Evolutionary conservation across 345 rosid species (phyloP), one percentile per base, ranked within the genome.

Genomic region (Salix purpurea): DNA sequence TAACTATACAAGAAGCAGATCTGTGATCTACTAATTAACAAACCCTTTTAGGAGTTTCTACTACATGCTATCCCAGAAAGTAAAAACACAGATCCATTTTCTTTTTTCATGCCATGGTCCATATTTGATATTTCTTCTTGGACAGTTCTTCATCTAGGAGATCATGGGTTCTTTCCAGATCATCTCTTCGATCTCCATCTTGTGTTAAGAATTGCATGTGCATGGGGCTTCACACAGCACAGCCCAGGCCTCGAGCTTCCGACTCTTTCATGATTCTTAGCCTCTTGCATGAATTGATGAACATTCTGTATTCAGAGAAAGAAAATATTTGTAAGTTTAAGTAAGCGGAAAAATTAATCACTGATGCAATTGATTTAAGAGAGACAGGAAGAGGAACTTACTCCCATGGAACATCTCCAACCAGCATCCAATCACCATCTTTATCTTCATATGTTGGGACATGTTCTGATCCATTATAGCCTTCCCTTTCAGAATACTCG

Each of bases 241-340:
- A 85, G 6, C 85, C 84, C 72, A 87, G 70, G 32, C 90, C 90
- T 80, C 78, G 42, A 48, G 86, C 90, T 26, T 89, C 92, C 16
- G 92, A 83, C 70, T 87, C 89, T 80, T 83, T 87, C 90, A 86
- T 84, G 84, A 89, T 82, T 76, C 92, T 82, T 13, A 89, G 79
- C 79, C 85, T 89, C 73, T 86, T 89, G 84, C 92, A 89, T 61
- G 89, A 86, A 48, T 83, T 80, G 76, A 83, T 80, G 73, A 87
- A 89, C 90, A 87, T 89, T 10, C 78, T 80, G 76, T 65, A 61
- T 14, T 42, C 14, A 54, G 7, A 4, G 7, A 4, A n/a, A 28
- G 7, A 67, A n/a, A 37, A 23, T 32, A 54, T 26, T 1, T 36
- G 9, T 37, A 50, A 66, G 65, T 50, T 23, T 24, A 62, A 4